These are phyloP conservation scores for Isatis tinctoria DNA, from an alignment of 345 rosid species.

Conservation along the genomic window DNA sequence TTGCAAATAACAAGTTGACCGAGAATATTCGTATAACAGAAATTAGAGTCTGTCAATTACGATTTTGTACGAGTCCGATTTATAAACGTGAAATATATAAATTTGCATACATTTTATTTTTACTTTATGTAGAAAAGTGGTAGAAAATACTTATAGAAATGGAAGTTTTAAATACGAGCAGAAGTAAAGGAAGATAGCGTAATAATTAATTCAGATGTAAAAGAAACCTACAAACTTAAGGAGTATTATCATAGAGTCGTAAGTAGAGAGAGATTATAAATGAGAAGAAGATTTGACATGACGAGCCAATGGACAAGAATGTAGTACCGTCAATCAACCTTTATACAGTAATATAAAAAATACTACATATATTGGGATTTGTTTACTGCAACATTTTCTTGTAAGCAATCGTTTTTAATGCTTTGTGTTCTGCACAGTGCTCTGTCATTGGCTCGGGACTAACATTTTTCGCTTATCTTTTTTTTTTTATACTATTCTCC, in stretches of 20 bases:
- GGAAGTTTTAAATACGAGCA: not conserved
- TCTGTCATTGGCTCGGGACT: constrained; percentile 20
- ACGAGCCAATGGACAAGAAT: constrained; percentile 35
- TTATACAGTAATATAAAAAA: not conserved
- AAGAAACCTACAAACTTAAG: not conserved
- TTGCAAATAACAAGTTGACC: not conserved
- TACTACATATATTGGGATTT: constrained; percentile 20
- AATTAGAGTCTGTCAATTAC: not conserved
- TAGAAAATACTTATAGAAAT: no score
- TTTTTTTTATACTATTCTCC: not conserved
- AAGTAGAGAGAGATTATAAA: not conserved
- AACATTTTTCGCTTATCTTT: not conserved
- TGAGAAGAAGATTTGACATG: constrained; percentile 32
- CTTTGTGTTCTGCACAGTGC: constrained; percentile 27
- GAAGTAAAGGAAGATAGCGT: not conserved
- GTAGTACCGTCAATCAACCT: constrained; percentile 37
- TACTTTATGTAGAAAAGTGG: not conserved
- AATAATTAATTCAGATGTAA: not conserved
- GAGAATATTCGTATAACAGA: not conserved
- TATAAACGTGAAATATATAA: not conserved
- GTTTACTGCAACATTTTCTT: constrained; percentile 33
- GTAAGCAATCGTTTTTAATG: constrained; percentile 33
- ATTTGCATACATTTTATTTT: not conserved
- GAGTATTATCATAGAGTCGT: not conserved
- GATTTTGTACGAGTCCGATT: not conserved